Conservation (phyloP, 1,139 yeast species). For the Kluyveromyces sp. region DNA sequence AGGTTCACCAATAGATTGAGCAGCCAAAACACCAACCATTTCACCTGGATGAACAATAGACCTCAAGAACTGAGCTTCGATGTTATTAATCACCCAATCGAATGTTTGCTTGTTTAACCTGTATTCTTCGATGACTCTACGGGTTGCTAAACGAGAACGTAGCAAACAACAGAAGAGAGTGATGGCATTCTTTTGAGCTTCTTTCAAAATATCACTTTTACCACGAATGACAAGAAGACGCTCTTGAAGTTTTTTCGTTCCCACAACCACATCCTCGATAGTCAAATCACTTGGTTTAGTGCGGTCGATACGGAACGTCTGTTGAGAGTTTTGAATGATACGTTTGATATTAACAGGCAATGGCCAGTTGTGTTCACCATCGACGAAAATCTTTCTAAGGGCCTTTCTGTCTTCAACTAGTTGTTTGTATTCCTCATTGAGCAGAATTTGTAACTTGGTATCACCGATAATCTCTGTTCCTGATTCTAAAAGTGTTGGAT, state of each 20-base stretch:
- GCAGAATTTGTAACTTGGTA: conserved; percentile 65
- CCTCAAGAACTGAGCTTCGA: conserved; percentile 87
- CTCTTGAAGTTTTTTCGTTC: conserved; percentile 64
- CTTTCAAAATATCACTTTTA: conserved; percentile 58
- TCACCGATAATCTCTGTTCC: conserved; percentile 92
- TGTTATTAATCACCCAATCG: conserved; percentile 93
- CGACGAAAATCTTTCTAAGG: conserved; percentile 77
- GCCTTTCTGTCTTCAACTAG: conserved; percentile 68
- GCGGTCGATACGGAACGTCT: conserved; percentile 89
- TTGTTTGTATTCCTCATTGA: conserved; percentile 82
- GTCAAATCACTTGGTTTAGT: conserved; percentile 86
- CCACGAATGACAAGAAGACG: conserved; percentile 81
- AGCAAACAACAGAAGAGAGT: conserved; percentile 82
- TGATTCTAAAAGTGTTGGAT: conserved; percentile 72
- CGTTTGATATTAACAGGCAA: conserved; percentile 96
- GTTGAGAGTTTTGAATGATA: conserved; percentile 94
- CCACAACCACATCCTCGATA: conserved; percentile 66
- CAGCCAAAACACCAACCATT: conserved; percentile 99
- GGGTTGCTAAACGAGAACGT: conserved; percentile 84
- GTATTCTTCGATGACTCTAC: conserved; percentile 88
- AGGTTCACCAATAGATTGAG: conserved; percentile 99
- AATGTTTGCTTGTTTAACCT: conserved; percentile 79
- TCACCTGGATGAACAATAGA: conserved; percentile 97
- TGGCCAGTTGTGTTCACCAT: conserved; percentile 97
- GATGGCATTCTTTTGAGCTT: conserved; percentile 92